Base-by-base conservation (phyloP, 2,329 filamentous ascomycete species). In the Penicillium sp. region DNA sequence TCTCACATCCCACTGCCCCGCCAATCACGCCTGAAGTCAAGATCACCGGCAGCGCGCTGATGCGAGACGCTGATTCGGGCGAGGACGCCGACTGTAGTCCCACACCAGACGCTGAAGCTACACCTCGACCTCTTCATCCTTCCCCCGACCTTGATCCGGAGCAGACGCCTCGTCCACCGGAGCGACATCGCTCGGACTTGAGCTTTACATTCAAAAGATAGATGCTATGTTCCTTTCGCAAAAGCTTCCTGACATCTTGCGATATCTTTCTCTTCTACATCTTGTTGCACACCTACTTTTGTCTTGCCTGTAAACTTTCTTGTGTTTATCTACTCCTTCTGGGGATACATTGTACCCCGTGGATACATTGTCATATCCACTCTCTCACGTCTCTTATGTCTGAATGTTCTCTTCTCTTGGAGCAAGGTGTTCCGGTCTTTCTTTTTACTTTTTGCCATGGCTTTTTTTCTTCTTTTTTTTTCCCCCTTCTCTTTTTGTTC, bases 111-210 rank as follows among this genome's bases (percentile, higher is more conserved):
- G 61, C 70, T 7, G 70, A 73, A 48, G 67, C 69, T 14, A 73
- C 71, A 5, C 71, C 71, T 32, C 69, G 70, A 24, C 70, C 71
- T 40, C 48, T 66, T 29, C 68, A 72, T 53, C 69, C 68, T 31
- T 68, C 67, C 2, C 65, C 68, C 2, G 58, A 54, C 31, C 53
- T 63, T 16, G 68, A 70, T 40, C 39, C 61, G 2, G 70, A 69
- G 32, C 45, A 61, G 42, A 70, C 69, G 1, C 70, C 69, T 53
- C 64, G 67, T 38, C 61, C 62, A 18, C 44, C 59, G 5, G 67
- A 63, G 34, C 62, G 66, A 45, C 58, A 61, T 62, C 68, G 64
- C 56, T 53, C 54, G 13, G 55, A 53, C 50, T 45, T 56, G 37
- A 48, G 57, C 18, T 51, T 51, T 31, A 14, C n/a, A 43, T 52